Evolutionary conservation across 371 early-diverging fungal species (phyloP), one percentile per base, ranked within the genome.

Genomic region (Cladochytrium tenue): DNA sequence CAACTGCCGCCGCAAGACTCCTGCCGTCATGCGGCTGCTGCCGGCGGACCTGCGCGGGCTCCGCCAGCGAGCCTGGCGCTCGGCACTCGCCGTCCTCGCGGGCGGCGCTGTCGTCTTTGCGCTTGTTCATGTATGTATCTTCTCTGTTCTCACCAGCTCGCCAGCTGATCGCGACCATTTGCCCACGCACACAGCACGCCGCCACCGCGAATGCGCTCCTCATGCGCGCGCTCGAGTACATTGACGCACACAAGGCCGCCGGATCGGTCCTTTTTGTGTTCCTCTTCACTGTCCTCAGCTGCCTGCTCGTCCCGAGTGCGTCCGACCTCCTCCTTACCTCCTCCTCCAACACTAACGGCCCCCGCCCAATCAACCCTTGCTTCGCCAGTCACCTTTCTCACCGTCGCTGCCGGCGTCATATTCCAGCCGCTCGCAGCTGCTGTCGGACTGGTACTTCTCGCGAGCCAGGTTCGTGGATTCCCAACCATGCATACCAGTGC

Each of bases 371-470:
- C 31, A 28, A 50, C 3, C 7, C 30, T 27, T 28, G n/a, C n/a
- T n/a, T n/a, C n/a, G n/a, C 31, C 34, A 66, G 73, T 67, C 3
- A 58, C 69, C 1, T 66, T 72, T 31, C 15, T 60, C 23, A 67
- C 71, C 4, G 56, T 71, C 23, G 62, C 70, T n/a, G 76, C 72
- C 1, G 76, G 76, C 2, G 55, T 76, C 4, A 68, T 76, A 15
- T 76, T 76, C 64, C 55, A 59, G 60, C 76, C 76, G 3, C 53
- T 67, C 3, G 28, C 35, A 17, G 30, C 69, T 25, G 62, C 68
- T 1, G 36, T 76, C 17, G 17, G 56, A 31, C 53, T 76, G 23
- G 66, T 72, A 13, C 65, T 76, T 1, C 4, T 64, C 20, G 77
- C 71, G 1, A 70, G 72, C 1, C 77, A 76, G 68, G 67, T 71